Evolutionary conservation across 225 moss, liverwort and hornwort species (phyloP).

Genomic region (Thuidium tamariscinum): DNA sequence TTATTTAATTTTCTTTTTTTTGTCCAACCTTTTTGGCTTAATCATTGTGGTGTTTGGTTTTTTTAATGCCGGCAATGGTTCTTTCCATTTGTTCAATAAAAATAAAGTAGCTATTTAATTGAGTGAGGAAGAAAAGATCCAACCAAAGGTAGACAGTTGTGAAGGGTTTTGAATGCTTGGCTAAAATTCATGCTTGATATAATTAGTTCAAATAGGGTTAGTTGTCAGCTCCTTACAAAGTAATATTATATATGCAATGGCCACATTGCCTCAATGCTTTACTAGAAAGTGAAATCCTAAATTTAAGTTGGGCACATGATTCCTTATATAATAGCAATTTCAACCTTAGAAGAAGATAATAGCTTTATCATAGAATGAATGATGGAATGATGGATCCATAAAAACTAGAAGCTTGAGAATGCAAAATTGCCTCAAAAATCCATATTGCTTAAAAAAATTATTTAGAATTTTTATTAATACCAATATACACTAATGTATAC

Average conservation of each 20-base stretch:
- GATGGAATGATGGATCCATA: not conserved
- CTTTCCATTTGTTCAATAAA: too few relatives aligned
- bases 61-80: too few relatives aligned
- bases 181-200: rapidly evolving
- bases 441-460: not conserved
- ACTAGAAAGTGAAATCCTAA: not conserved
- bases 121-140: too few relatives aligned
- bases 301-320: rapidly evolving
- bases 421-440: not conserved
- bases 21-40: too few relatives aligned
- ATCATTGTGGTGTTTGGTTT: too few relatives aligned
- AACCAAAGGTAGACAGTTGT: not conserved
- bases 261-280: not conserved
- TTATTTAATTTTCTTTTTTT: too few relatives aligned
- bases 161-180: not conserved
- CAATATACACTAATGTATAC: not conserved
- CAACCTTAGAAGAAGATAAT: not conserved
- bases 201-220: rapidly evolving
- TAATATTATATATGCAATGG: rapidly evolving
- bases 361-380: not conserved
- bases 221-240: not conserved
- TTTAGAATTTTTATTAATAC: not conserved
- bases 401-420: rapidly evolving
- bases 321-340: not conserved
- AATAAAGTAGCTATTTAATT: too few relatives aligned